A percentile compares a stretch with the other conserved stretches of the same genome.
Evolutionary conservation across 1,139 yeast genomes (phyloP).

Genomic region (Pichia sp.): DNA sequence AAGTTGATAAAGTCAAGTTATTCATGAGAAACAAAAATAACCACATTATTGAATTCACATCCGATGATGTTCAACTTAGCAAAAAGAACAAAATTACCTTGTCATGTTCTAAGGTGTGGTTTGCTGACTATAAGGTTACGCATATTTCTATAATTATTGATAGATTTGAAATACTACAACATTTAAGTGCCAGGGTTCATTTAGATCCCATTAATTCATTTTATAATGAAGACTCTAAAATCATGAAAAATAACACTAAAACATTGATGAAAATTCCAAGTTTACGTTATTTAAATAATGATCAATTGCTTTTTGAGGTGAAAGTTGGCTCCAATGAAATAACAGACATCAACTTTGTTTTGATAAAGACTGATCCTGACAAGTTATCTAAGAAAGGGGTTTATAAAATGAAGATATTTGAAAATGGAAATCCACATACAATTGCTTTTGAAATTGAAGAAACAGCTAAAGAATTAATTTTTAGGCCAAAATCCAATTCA

Average conservation of each 20-base stretch:
- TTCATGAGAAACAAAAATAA: slow-evolving; percentile 8
- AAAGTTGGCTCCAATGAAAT: slow-evolving; percentile 20
- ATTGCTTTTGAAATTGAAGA: slow-evolving; percentile 19
- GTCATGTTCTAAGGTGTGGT: slow-evolving; percentile 5
- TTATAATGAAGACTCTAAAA: slow-evolving; percentile 2
- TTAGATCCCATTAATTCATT: slow-evolving; percentile 18
- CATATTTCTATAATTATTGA: slow-evolving; percentile 26
- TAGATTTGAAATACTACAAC: slow-evolving; percentile 19
- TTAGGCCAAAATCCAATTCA: slow-evolving; percentile 9
- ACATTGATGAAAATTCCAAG: slow-evolving; percentile 22
- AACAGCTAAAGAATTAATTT: slow-evolving; percentile 15
- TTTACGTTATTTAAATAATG: slow-evolving; percentile 23
- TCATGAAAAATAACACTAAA: slow-evolving; percentile 18
- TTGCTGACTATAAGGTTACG: slow-evolving; percentile 22
- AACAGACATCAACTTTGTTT: slow-evolving; percentile 15
- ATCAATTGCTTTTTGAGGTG: slow-evolving; percentile 21
- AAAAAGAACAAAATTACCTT: slow-evolving; percentile 2
- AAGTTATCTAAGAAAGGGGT: slow-evolving; percentile 21
- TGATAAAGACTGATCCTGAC: slow-evolving; percentile 26
- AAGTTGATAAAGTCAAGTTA: slow-evolving; percentile 17
- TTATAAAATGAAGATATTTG: slow-evolving; percentile 12
- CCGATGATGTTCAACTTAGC: slow-evolving; percentile 1
- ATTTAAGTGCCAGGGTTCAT: slow-evolving; percentile 10
- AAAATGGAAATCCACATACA: neutral
- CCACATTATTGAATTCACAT: slow-evolving; percentile 15